Percentiles rank a stretch among this genome's conserved stretches.
phyloP scores from a whole-genome alignment of 441 rosid genomes.

The Brassica hybrid region DNA sequence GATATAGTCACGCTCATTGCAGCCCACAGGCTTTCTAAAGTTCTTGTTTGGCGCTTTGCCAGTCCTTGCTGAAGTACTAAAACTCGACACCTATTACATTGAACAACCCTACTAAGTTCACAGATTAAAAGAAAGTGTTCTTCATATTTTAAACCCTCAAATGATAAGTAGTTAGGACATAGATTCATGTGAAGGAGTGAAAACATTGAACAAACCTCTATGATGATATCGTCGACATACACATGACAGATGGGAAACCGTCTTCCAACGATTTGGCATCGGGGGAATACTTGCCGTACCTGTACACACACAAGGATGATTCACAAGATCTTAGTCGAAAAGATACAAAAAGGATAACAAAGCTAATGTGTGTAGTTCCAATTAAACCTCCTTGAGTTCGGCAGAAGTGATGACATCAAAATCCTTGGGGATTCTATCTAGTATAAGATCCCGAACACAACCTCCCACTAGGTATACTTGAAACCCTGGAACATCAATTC shows the following conservation, averaged over 20 bases:
- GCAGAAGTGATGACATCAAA: conserved; percentile 49
- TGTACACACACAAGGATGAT: neutral
- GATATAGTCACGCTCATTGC: conserved; percentile 46
- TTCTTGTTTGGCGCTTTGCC: conserved; percentile 28
- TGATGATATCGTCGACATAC: conserved; percentile 44
- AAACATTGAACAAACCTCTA: conserved; percentile 46
- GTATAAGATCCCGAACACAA: conserved; percentile 54
- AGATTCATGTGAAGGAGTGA: neutral
- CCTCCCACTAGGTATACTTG: conserved; percentile 53
- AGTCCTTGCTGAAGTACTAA: conserved; percentile 48
- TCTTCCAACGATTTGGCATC: conserved; percentile 50
- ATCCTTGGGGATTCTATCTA: conserved; percentile 51
- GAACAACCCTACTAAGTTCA: conserved; percentile 12
- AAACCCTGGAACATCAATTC: conserved; percentile 41
- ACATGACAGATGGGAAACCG: conserved; percentile 60
- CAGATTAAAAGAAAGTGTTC: no score
- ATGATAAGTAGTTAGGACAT: conserved; percentile 10
- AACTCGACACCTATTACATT: conserved; percentile 47
- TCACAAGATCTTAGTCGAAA: neutral
- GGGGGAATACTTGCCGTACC: conserved; percentile 46
- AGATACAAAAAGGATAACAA: neutral
- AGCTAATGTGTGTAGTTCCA: conserved; percentile 12
- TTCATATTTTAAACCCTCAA: neutral
- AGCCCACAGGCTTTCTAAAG: conserved; percentile 46
- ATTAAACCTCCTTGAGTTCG: conserved; percentile 42